Evolutionary conservation across 2,329 filamentous ascomycete species (phyloP).

Genomic region (Huntiella savannae): DNA sequence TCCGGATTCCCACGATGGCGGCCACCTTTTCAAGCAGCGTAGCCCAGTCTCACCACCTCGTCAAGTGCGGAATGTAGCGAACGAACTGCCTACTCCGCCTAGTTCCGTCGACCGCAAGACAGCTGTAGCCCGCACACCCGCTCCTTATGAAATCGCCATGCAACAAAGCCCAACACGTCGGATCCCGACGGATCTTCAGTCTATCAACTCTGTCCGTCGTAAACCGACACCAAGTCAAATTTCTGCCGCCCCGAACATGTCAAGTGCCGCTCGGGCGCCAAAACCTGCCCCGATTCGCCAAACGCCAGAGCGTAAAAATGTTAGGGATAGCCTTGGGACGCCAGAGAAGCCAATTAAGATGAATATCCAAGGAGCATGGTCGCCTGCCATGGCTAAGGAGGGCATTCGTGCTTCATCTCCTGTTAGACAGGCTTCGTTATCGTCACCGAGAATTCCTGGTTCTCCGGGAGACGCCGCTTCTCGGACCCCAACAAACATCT

Average conservation of each 20-base stretch:
- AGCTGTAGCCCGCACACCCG: constrained; percentile 14
- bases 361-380: constrained; percentile 6
- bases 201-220: constrained; percentile 23
- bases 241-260: background rate
- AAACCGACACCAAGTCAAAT: constrained; percentile 23
- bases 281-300: background rate
- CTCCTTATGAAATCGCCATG: constrained; percentile 1
- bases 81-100: constrained; percentile 9
- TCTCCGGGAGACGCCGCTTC: background rate
- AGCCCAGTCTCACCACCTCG: too few species aligned
- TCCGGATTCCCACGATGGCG: too few species aligned
- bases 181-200: constrained; percentile 2
- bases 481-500: constrained; percentile 5
- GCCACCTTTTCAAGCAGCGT: too few species aligned
- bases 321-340: background rate
- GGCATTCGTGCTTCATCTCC: background rate
- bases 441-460: background rate
- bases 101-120: constrained; percentile 10
- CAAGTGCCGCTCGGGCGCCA: too few species aligned
- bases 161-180: constrained; percentile 5
- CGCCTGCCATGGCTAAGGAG: constrained; percentile 4
- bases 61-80: background rate
- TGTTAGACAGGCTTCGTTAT: background rate
- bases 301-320: background rate
- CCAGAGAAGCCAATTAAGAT: constrained; percentile 6